Conservation (phyloP, 2,329 filamentous ascomycete genomes). For the Arthrobotrys entomopaga region DNA sequence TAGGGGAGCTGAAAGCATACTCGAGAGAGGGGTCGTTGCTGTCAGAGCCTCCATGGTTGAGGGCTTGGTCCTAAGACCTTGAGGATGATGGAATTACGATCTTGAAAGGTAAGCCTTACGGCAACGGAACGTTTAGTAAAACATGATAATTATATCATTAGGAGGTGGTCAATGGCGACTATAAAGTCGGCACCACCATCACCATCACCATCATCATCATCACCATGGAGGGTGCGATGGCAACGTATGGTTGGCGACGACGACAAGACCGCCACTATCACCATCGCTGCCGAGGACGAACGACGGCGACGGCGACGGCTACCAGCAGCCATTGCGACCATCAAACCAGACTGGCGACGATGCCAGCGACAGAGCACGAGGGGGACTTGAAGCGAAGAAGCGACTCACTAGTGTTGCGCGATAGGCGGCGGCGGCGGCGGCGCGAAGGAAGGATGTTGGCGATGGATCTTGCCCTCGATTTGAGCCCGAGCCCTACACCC, state of each 20-base stretch:
- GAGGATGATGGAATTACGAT: background rate
- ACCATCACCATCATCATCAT: background rate
- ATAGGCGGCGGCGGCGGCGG: conserved; percentile 38
- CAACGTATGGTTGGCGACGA: conserved; percentile 2
- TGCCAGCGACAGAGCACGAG: conserved; percentile 19
- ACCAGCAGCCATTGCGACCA: conserved; percentile 23
- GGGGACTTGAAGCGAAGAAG: conserved; percentile 28
- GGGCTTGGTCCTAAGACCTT: conserved; percentile 14
- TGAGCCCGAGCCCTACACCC: conserved; percentile 54
- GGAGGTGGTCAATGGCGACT: conserved; percentile 2
- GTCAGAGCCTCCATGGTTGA: conserved; percentile 34
- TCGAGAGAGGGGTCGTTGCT: conserved; percentile 27
- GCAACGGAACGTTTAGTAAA: conserved; percentile 22
- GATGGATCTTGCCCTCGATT: conserved; percentile 55
- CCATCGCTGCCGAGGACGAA: background rate
- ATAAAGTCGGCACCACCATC: conserved; percentile 1
- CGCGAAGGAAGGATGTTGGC: conserved; percentile 43
- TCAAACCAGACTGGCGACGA: background rate
- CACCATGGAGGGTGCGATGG: background rate
- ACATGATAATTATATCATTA: conserved; percentile 11
- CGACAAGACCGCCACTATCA: conserved; percentile 11
- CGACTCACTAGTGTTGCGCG: conserved; percentile 52
- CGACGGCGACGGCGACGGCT: conserved; percentile 8
- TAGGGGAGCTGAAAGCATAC: conserved; percentile 17
- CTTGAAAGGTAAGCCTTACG: conserved; percentile 14